phyloP scores from a whole-genome alignment of 768 basidiomycete genomes.

The Termitomyces heimii region DNA sequence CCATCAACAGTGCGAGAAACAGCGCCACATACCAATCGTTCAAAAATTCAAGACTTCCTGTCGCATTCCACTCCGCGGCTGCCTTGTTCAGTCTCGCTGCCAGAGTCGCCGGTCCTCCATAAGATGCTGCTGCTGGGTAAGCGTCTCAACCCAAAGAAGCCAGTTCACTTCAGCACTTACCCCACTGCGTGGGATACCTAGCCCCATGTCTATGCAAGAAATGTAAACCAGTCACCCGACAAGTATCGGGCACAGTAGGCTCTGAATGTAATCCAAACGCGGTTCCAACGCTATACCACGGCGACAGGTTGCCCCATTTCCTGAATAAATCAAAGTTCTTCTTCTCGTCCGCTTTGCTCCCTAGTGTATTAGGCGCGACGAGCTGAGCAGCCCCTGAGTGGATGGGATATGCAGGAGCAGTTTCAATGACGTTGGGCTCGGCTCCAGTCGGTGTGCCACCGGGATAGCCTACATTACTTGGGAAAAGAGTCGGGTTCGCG shows the following conservation, averaged over 20 bases:
- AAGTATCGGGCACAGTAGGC: conserved; percentile 66
- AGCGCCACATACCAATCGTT: conserved; percentile 65
- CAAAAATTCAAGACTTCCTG: conserved; percentile 66
- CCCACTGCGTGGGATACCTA: conserved; percentile 58
- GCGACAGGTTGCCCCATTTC: conserved; percentile 81
- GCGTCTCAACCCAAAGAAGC: neutral
- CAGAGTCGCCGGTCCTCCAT: conserved; percentile 58
- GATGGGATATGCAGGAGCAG: conserved; percentile 73
- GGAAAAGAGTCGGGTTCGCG: conserved; percentile 64
- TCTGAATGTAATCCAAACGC: conserved; percentile 71
- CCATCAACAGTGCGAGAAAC: neutral
- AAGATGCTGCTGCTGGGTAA: conserved; percentile 34
- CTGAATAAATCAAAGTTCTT: conserved; percentile 60
- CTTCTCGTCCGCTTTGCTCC: conserved; percentile 7
- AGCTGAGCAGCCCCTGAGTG: conserved; percentile 67
- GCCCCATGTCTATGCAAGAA: conserved; percentile 82
- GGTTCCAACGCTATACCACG: conserved; percentile 73
- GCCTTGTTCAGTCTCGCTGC: conserved; percentile 47
- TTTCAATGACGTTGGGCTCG: conserved; percentile 65
- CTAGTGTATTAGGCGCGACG: conserved; percentile 40
- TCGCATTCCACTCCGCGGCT: conserved; percentile 56
- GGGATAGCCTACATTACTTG: conserved; percentile 69
- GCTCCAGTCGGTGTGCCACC: conserved; percentile 79
- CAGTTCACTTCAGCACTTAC: conserved; percentile 31
- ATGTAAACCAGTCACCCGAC: conserved; percentile 69